Conservation (phyloP, 176 grass and related monocot species). For the Oryza punctata region DNA sequence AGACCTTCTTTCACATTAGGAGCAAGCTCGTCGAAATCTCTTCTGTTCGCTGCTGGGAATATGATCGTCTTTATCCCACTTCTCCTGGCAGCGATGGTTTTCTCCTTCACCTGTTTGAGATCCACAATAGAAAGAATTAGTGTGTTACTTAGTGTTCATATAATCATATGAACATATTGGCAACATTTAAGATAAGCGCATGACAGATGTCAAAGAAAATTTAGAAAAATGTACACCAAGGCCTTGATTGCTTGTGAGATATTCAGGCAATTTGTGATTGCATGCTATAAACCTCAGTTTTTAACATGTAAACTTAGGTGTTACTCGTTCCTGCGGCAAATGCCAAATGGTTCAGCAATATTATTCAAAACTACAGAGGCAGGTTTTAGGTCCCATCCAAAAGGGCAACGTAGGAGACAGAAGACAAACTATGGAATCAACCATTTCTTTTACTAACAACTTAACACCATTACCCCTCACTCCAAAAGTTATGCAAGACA, state of each 20-base stretch:
- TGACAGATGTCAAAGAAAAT: not conserved
- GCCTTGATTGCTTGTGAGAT: constrained; percentile 2
- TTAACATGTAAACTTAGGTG: not conserved
- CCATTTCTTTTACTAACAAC: constrained; percentile 3
- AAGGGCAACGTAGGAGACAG: not conserved
- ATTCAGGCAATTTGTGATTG: constrained; percentile 15
- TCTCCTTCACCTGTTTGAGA: constrained; percentile 92
- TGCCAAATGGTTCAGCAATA: not conserved
- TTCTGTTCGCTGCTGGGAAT: constrained; percentile 86
- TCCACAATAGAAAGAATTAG: not conserved
- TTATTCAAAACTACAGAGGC: not conserved
- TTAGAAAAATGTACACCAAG: not conserved
- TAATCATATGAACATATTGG: not conserved
- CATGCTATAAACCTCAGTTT: not conserved
- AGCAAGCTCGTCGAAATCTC: constrained; percentile 88
- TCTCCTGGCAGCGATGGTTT: constrained; percentile 88
- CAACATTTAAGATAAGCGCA: not conserved
- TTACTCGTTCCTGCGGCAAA: not conserved
- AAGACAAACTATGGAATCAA: constrained; percentile 1
- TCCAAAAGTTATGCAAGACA: constrained; percentile 1
- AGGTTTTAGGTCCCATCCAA: not conserved
- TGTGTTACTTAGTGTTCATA: constrained; percentile 17
- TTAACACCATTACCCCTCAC: not conserved
- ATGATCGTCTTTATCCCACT: constrained; percentile 83
- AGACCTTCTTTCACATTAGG: constrained; percentile 93